phyloP scores from a whole-genome alignment of 2,329 filamentous ascomycete species.

The Metarhizium album region DNA sequence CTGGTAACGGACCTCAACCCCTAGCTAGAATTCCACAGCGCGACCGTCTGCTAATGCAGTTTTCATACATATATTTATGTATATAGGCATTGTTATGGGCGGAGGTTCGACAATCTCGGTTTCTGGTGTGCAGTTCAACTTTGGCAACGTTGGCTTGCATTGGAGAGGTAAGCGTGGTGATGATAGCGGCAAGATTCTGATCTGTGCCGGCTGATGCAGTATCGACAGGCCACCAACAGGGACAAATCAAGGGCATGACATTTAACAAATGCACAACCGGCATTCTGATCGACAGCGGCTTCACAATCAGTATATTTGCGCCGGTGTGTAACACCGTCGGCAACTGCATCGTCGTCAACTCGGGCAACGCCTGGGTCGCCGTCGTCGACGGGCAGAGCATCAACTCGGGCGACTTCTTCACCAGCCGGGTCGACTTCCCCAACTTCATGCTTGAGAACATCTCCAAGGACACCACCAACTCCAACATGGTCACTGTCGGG shows the following conservation, averaged over 20 bases:
- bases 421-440: constrained; percentile 21
- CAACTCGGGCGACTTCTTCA: constrained; percentile 30
- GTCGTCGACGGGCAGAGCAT: constrained; percentile 29
- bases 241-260: constrained; percentile 31
- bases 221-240: constrained; percentile 27
- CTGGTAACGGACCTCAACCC: constrained; percentile 5
- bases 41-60: too few relatives aligned
- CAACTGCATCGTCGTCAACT: constrained; percentile 24
- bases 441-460: constrained; percentile 34
- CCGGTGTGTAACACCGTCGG: constrained; percentile 30
- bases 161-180: constrained; percentile 8
- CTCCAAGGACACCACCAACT: constrained; percentile 24
- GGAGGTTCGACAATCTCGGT: constrained; percentile 11
- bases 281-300: constrained; percentile 19
- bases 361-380: constrained; percentile 28
- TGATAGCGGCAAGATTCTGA: not conserved
- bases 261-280: constrained; percentile 31
- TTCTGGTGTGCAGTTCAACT: constrained; percentile 10
- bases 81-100: constrained; percentile 5
- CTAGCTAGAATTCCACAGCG: too few relatives aligned
- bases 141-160: constrained; percentile 11
- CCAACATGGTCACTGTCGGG: constrained; percentile 22
- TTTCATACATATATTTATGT: too few relatives aligned
- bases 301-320: constrained; percentile 28
- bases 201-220: not conserved